Evolutionary conservation across 108 stramenopile species (phyloP).

Genomic region (Nitzschia palea): DNA sequence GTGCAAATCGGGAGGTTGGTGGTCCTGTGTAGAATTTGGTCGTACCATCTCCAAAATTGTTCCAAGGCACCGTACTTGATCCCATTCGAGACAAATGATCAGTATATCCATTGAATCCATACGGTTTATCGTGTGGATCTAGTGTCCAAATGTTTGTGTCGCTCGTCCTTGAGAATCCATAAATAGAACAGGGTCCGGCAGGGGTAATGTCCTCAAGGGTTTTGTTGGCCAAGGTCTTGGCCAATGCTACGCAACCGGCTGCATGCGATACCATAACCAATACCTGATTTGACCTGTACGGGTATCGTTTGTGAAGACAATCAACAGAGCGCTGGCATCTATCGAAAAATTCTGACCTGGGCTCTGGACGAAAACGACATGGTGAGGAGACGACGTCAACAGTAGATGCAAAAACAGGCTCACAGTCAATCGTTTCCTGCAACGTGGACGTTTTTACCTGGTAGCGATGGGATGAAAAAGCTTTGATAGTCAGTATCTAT

Average conservation of each 20-base stretch:
- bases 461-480: slow-evolving; percentile 50
- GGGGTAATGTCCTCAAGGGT: slow-evolving; percentile 45
- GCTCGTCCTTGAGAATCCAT: slow-evolving; percentile 32
- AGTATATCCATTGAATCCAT: slow-evolving; percentile 53
- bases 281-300: slow-evolving; percentile 26
- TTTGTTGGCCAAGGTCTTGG: slow-evolving; percentile 29
- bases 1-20: slow-evolving; percentile 42
- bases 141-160: slow-evolving; percentile 41
- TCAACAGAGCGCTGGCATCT: slow-evolving; percentile 46
- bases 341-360: slow-evolving; percentile 31
- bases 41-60: slow-evolving; percentile 52
- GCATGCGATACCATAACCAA: slow-evolving; percentile 58
- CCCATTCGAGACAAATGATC: slow-evolving; percentile 53
- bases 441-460: slow-evolving; percentile 13
- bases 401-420: too few relatives aligned
- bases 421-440: neutral
- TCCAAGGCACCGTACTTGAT: slow-evolving; percentile 52
- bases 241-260: slow-evolving; percentile 52
- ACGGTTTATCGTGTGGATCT: slow-evolving; percentile 37
- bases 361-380: slow-evolving; percentile 21
- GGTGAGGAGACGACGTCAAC: neutral
- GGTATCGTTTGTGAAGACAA: slow-evolving; percentile 31
- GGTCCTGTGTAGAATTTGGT: slow-evolving; percentile 60
- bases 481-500: slow-evolving; percentile 40
- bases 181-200: slow-evolving; percentile 58